phyloP scores from a whole-genome alignment of 305 asterid genomes.

The Withania somnifera region DNA sequence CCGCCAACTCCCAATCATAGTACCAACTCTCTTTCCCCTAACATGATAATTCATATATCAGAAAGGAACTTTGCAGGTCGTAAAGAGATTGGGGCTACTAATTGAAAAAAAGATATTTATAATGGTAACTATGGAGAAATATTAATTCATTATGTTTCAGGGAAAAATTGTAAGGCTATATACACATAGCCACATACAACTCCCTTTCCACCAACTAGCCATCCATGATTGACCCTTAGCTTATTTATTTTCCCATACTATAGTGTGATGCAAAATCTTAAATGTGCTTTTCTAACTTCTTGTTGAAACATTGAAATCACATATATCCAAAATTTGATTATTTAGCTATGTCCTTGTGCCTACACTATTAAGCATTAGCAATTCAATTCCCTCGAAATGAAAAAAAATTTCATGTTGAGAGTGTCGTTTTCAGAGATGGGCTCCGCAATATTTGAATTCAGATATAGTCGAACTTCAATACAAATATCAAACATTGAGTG shows the following conservation, averaged over 20 bases:
- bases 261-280: neutral
- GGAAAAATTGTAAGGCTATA: neutral
- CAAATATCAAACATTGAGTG: neutral
- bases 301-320: neutral
- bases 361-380: neutral
- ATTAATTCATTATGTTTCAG: neutral
- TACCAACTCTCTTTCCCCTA: neutral
- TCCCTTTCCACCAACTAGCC: no score
- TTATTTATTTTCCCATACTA: neutral
- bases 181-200: no score
- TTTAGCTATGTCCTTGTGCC: neutral
- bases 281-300: neutral
- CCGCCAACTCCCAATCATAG: slow-evolving; percentile 29
- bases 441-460: neutral
- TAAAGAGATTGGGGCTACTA: slow-evolving; percentile 13
- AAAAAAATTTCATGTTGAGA: neutral
- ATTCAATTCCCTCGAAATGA: neutral
- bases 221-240: neutral
- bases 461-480: neutral
- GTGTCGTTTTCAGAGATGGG: neutral
- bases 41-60: neutral
- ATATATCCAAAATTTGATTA: neutral
- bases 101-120: neutral
- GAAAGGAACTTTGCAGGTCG: neutral
- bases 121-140: neutral